Evolutionary conservation across 306 rosid genomes (phyloP), one percentile per base, ranked within the genome.

Genomic region (Sechiopsis laciniata): DNA sequence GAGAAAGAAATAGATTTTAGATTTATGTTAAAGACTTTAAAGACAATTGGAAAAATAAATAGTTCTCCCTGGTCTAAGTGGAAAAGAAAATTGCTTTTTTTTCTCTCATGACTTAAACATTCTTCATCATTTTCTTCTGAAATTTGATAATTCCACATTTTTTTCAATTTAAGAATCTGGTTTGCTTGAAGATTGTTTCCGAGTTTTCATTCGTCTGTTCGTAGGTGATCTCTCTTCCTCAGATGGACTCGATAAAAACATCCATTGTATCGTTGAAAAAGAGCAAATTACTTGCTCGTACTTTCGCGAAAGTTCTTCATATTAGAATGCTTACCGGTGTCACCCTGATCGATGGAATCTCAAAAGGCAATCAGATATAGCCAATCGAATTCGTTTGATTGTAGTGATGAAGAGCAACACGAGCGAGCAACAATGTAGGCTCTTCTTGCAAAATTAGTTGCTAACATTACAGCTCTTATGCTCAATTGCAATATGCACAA

Each of bases 251-350:
- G 0, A 82, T 90, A 65, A 86, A 85, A 71, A 82, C 87, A 1
- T 83, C 84, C 2, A 78, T 88, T 9, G 80, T 82, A 17, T 84
- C 90, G 15, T 88, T 96, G 14, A 60, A 77, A 8, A 90, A 85
- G 90, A 85, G 82, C 79, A 93, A n/a, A n/a, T n/a, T 76, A 75
- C 70, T 90, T 40, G 96, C 81, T 7, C 87, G 90, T 7, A 74
- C 85, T 11, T 82, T 94, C 13, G 89, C 97, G 0, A 94, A 90
- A 80, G 88, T 94, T 87, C 95, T 94, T 80, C 89, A 90, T 74
- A 80, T 88, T 14, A 84, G 85, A 37, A 80, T 82, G 20, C 67
- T 86, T 16, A 78, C 88, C 6, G 97, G 97, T 20, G 74, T 86
- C 71, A 74, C 91, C 5, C 79, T 87, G 0, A 85, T 77, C 37